Evolutionary conservation across 1,139 yeast genomes (phyloP).

Genomic region (Pichia sp.): DNA sequence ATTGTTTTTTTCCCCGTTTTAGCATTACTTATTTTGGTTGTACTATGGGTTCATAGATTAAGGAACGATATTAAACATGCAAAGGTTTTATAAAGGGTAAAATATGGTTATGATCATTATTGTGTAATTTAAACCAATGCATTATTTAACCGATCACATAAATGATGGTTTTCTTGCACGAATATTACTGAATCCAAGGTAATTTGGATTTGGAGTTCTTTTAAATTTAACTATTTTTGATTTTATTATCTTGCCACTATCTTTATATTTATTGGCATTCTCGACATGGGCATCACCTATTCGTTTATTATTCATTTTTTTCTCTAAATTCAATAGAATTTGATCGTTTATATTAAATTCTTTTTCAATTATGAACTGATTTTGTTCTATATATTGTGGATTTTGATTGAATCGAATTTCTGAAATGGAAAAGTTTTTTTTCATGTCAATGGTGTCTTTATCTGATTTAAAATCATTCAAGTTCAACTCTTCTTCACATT

Average conservation of each 20-base stretch:
- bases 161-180: conserved; percentile 38
- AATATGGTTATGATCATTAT: too few species aligned
- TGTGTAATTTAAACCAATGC: too few species aligned
- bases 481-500: conserved; percentile 14
- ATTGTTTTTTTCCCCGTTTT: conserved; percentile 38
- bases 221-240: conserved; percentile 29
- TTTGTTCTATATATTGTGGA: conserved; percentile 7
- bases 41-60: conserved; percentile 39
- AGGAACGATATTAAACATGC: conserved; percentile 52
- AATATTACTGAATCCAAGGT: conserved; percentile 38
- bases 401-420: conserved; percentile 4
- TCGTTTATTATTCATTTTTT: conserved; percentile 15
- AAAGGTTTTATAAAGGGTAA: conserved; percentile 36
- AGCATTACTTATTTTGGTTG: conserved; percentile 34
- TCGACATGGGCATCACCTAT: too few species aligned
- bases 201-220: conserved; percentile 41
- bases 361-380: conserved; percentile 25
- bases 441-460: conserved; percentile 5
- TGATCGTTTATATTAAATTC: conserved; percentile 23
- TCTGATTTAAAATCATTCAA: background rate
- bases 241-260: conserved; percentile 13
- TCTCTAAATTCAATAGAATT: conserved; percentile 19
- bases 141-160: conserved; percentile 14
- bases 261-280: background rate
- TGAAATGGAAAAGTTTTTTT: background rate